phyloP scores from a whole-genome alignment of 179 eudicot species.

The Pouteria campechiana region DNA sequence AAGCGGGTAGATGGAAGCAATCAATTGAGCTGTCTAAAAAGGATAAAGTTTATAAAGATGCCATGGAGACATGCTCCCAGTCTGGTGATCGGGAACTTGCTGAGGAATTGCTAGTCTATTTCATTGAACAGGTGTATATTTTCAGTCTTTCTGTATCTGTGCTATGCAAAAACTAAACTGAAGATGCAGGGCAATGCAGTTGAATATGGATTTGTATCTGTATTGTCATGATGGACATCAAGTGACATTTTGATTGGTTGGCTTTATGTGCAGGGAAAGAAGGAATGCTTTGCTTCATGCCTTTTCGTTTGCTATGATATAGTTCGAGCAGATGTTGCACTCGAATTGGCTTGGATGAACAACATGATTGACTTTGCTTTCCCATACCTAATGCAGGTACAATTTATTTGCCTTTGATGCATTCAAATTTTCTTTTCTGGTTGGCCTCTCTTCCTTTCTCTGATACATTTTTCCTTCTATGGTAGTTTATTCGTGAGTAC shows the following conservation, averaged over 20 bases:
- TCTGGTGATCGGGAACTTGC: conserved; percentile 95
- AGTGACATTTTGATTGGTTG: too few relatives aligned
- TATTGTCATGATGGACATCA: too few relatives aligned
- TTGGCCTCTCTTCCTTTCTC: too few relatives aligned
- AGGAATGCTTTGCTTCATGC: conserved; percentile 90
- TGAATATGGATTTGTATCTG: too few relatives aligned
- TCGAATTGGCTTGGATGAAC: conserved; percentile 97
- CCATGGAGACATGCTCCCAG: conserved; percentile 92
- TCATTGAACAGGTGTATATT: conserved; percentile 80
- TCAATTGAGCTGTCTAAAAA: conserved; percentile 89
- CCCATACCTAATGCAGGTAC: conserved; percentile 96
- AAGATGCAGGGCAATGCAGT: too few relatives aligned
- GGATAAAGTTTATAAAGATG: conserved; percentile 79
- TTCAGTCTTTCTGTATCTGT: background rate
- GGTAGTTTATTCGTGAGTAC: conserved; percentile 92
- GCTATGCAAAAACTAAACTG: too few relatives aligned
- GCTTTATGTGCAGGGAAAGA: conserved; percentile 88
- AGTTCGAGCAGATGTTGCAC: conserved; percentile 86
- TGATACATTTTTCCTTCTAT: background rate
- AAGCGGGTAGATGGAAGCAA: conserved; percentile 95
- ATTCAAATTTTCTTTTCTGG: background rate
- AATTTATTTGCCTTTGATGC: conserved; percentile 1
- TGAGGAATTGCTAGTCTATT: conserved; percentile 87
- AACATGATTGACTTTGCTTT: conserved; percentile 92
- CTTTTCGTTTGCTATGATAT: conserved; percentile 90